Base-by-base conservation (phyloP, 352 stramenopile species). In the Halophytophthora polymorphica region DNA sequence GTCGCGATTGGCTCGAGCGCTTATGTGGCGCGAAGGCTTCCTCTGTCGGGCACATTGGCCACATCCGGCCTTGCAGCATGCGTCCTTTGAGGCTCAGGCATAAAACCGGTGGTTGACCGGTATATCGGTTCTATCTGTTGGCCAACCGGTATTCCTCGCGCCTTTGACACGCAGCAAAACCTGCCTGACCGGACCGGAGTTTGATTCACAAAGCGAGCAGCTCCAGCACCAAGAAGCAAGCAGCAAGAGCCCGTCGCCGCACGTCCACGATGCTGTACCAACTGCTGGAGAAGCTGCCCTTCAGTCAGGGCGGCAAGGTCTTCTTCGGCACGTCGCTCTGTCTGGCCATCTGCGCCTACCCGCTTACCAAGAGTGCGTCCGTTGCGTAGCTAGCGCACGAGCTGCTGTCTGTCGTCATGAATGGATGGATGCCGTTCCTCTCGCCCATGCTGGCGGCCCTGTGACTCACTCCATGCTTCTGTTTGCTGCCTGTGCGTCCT, bases 301-400 rank as follows among this genome's bases (percentile, higher is more conserved):
- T 88, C 21, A 67, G 75, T 60, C 77, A 91, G 56, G 57, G 63
- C 45, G 79, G 75, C 61, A 90, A 90, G 52, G 83, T 93, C 19
- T 73, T 81, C 43, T 42, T 90, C 37, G 79, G 79, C 55, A 88
- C 80, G 23, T 69, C 70, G 29, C 44, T 88, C 17, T 86, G 79
- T 56, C 62, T 90, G 36, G 77, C 66, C 34, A 79, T 93, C 52
- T 93, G 83, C 53, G 64, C 75, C 14, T 75, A 80, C 53, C 83
- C 83, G 31, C 53, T 76, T n/a, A 66, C 69, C 22, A 76, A 85
- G 58, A 88, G 77, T 88, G 52, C 45, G 63, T 69, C 45, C 14
- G 42, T 45, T 37, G 10, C 28, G n/a, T n/a, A n/a, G n/a, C n/a
- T n/a, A n/a, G n/a, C n/a, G n/a, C n/a, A n/a, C n/a, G n/a, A n/a